phyloP scores from a whole-genome alignment of 1,284 basidiomycete genomes.

The Cryptococcus sp. region DNA sequence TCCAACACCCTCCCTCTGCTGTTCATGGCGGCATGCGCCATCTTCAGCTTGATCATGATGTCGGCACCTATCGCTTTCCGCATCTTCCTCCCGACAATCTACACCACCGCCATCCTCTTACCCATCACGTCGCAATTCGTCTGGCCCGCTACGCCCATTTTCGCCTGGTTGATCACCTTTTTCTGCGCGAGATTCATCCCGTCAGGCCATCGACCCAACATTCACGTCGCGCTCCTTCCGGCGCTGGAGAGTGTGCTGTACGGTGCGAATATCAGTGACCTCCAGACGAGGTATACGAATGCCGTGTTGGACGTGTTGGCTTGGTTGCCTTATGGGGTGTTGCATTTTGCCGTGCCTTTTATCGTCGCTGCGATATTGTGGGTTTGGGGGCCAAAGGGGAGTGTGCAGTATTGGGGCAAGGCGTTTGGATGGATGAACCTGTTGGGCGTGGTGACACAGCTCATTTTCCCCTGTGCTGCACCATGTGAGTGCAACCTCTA shows the following conservation, averaged over 20 bases:
- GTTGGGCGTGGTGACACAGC: conserved; percentile 80
- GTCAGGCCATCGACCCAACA: conserved; percentile 62
- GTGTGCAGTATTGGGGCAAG: conserved; percentile 77
- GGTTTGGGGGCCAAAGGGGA: conserved; percentile 70
- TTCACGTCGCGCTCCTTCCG: conserved; percentile 87
- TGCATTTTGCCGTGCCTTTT: conserved; percentile 81
- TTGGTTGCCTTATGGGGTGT: conserved; percentile 92
- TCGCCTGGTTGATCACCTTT: conserved; percentile 77
- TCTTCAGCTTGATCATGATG: conserved; percentile 75
- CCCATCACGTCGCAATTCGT: conserved; percentile 92
- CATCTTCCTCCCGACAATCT: conserved; percentile 71
- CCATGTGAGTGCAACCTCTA: conserved; percentile 54
- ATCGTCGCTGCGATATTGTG: conserved; percentile 70
- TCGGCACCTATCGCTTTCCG: conserved; percentile 62
- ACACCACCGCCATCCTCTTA: conserved; percentile 63
- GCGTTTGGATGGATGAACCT: conserved; percentile 94
- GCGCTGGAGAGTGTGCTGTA: conserved; percentile 92
- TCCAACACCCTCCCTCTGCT: conserved; percentile 58
- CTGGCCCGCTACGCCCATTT: conserved; percentile 78
- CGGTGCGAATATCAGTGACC: conserved; percentile 94
- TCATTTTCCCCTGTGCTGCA: conserved; percentile 85
- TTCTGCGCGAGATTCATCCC: conserved; percentile 85
- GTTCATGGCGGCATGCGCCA: conserved; percentile 56
- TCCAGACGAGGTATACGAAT: conserved; percentile 89
- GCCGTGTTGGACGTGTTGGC: conserved; percentile 86